These are phyloP conservation scores for Seminavis robusta DNA, from an alignment of 108 stramenopile species.

Conservation along the genomic window DNA sequence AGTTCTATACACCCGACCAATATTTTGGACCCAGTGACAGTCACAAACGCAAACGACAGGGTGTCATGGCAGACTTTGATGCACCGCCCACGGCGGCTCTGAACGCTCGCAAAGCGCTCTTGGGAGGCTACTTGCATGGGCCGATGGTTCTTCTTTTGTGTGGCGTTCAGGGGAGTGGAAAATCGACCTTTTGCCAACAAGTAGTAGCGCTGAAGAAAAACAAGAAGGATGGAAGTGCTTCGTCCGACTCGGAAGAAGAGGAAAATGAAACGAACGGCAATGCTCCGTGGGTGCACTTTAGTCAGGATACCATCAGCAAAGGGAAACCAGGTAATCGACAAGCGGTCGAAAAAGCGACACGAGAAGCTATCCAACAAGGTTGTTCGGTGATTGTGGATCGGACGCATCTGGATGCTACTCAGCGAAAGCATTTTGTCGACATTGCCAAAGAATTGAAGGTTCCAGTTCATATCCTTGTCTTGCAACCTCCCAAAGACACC, in stretches of 20 bases:
- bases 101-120: constrained; percentile 43
- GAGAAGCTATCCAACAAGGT: constrained; percentile 28
- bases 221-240: too few relatives aligned
- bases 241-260: too few relatives aligned
- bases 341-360: constrained; percentile 52
- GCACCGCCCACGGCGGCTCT: constrained; percentile 29
- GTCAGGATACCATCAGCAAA: constrained; percentile 80
- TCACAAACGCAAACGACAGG: constrained; percentile 28
- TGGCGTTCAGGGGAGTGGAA: constrained; percentile 80
- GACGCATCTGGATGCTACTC: constrained; percentile 69
- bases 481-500: constrained; percentile 46
- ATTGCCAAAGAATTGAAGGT: constrained; percentile 35
- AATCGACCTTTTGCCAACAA: constrained; percentile 52
- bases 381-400: constrained; percentile 71
- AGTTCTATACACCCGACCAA: constrained; percentile 58
- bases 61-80: neutral
- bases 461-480: constrained; percentile 55
- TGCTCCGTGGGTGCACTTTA: constrained; percentile 57
- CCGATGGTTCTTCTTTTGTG: constrained; percentile 62
- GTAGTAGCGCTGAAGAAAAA: constrained; percentile 17
- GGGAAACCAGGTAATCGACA: constrained; percentile 74
- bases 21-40: constrained; percentile 65
- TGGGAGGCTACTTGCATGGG: constrained; percentile 44
- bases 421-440: constrained; percentile 48
- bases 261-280: too few relatives aligned